phyloP scores from a whole-genome alignment of 495 filamentous ascomycete genomes.

The Aspergillus diversus region DNA sequence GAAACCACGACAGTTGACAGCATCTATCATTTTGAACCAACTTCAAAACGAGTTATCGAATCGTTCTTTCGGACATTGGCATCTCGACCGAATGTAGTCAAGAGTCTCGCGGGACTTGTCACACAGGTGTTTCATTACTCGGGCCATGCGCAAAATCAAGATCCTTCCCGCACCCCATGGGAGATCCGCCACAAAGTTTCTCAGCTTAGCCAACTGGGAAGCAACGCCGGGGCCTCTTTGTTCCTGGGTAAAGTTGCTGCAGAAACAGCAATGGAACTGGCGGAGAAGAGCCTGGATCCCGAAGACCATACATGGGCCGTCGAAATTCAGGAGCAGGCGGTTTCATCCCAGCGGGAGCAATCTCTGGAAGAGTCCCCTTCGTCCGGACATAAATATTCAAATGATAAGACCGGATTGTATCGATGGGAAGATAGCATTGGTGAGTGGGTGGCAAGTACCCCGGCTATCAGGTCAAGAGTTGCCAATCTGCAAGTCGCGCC shows the following conservation, averaged over 20 bases:
- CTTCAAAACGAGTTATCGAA: constrained; percentile 26
- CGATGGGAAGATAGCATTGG: constrained; percentile 61
- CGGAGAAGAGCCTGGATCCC: constrained; percentile 48
- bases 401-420: constrained; percentile 36
- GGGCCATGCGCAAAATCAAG: constrained; percentile 30
- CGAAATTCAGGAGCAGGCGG: constrained; percentile 46
- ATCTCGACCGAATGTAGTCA: constrained; percentile 37
- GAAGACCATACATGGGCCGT: constrained; percentile 55
- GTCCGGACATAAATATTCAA: constrained; percentile 24
- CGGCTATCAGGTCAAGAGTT: constrained; percentile 32
- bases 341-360: constrained; percentile 23
- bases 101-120: constrained; percentile 41
- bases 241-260: constrained; percentile 48
- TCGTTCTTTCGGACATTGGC: constrained; percentile 32
- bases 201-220: constrained; percentile 30
- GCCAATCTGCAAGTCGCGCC: constrained; percentile 5
- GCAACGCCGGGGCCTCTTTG: constrained; percentile 27
- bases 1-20: constrained; percentile 19
- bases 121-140: constrained; percentile 44
- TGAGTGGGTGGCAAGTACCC: constrained; percentile 57
- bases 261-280: constrained; percentile 51
- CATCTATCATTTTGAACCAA: constrained; percentile 15
- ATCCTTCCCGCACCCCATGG: constrained; percentile 26
- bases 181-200: constrained; percentile 39
- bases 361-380: constrained; percentile 14